phyloP scores from a whole-genome alignment of 1,139 yeast species.

The Debaryomyces robertsiae region DNA sequence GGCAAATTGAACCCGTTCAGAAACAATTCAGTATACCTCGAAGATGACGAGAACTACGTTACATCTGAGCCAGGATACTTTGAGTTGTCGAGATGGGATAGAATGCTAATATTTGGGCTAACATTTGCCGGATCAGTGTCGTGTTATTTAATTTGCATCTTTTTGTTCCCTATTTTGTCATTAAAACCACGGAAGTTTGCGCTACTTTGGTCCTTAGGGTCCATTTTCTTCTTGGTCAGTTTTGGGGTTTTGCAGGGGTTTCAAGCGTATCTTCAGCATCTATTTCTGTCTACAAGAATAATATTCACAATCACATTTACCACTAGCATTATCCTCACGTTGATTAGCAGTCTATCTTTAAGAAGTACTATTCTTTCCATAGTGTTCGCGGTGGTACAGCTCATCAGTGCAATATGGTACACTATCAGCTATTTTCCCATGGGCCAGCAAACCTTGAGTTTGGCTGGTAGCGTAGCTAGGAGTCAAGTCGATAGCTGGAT shows the following conservation, averaged over 20 bases:
- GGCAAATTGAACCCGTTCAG: constrained; percentile 46
- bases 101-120: constrained; percentile 57
- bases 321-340: constrained; percentile 52
- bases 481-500: constrained; percentile 64
- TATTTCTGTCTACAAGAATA: constrained; percentile 52
- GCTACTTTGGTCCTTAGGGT: constrained; percentile 62
- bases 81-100: constrained; percentile 59
- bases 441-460: constrained; percentile 56
- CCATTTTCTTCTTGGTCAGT: constrained; percentile 56
- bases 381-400: constrained; percentile 53
- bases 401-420: constrained; percentile 56
- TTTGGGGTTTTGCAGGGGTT: constrained; percentile 62
- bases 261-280: constrained; percentile 48
- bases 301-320: constrained; percentile 53
- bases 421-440: constrained; percentile 65
- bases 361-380: constrained; percentile 52
- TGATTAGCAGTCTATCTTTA: constrained; percentile 49
- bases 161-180: constrained; percentile 57
- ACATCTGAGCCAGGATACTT: constrained; percentile 50
- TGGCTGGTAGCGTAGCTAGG: constrained; percentile 58
- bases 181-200: constrained; percentile 63
- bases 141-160: constrained; percentile 57
- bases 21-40: constrained; percentile 38
- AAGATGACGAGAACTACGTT: constrained; percentile 48
- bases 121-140: constrained; percentile 56